These are phyloP conservation scores for Escovopsis weberi DNA, from an alignment of 2,329 filamentous ascomycete genomes.

Conservation along the genomic window DNA sequence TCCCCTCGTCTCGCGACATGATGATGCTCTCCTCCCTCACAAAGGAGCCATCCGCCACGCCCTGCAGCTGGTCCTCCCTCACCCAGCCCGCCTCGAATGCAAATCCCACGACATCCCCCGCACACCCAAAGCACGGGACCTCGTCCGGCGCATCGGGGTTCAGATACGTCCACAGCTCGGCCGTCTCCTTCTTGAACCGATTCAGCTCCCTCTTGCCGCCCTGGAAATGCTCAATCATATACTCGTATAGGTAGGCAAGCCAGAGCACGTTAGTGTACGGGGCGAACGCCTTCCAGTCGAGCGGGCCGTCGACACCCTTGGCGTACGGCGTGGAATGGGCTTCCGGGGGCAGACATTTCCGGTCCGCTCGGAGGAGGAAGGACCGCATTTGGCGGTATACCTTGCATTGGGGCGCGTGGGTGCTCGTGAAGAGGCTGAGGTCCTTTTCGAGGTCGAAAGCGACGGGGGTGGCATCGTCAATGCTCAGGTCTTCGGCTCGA, in stretches of 20 bases:
- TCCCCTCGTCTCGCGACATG: slow-evolving; percentile 14
- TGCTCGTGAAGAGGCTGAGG: slow-evolving; percentile 43
- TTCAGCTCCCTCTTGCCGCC: slow-evolving; percentile 31
- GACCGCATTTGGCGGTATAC: slow-evolving; percentile 50
- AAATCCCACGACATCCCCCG: slow-evolving; percentile 42
- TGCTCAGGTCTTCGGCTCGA: slow-evolving; percentile 32
- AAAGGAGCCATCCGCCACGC: slow-evolving; percentile 19
- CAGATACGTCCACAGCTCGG: slow-evolving; percentile 39
- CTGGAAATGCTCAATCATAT: slow-evolving; percentile 31
- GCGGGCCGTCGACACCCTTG: slow-evolving; percentile 28
- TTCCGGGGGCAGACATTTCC: slow-evolving; percentile 32
- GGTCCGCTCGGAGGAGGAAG: slow-evolving; percentile 36
- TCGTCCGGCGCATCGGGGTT: slow-evolving; percentile 33
- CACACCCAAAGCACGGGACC: slow-evolving; percentile 37
- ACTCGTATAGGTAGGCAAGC: slow-evolving; percentile 47
- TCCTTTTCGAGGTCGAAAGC: slow-evolving; percentile 47
- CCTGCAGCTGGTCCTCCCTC: slow-evolving; percentile 34
- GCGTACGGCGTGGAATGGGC: slow-evolving; percentile 33
- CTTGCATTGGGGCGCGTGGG: slow-evolving; percentile 43
- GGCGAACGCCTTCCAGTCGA: slow-evolving; percentile 39
- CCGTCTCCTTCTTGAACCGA: slow-evolving; percentile 32
- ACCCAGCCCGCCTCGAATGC: slow-evolving; percentile 45
- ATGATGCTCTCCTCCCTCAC: slow-evolving; percentile 29
- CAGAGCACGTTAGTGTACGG: slow-evolving; percentile 53
- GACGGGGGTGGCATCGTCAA: slow-evolving; percentile 24